Evolutionary conservation across 225 moss, liverwort and hornwort genomes (phyloP).

Genomic region (Pseudisothecium myosuroides): DNA sequence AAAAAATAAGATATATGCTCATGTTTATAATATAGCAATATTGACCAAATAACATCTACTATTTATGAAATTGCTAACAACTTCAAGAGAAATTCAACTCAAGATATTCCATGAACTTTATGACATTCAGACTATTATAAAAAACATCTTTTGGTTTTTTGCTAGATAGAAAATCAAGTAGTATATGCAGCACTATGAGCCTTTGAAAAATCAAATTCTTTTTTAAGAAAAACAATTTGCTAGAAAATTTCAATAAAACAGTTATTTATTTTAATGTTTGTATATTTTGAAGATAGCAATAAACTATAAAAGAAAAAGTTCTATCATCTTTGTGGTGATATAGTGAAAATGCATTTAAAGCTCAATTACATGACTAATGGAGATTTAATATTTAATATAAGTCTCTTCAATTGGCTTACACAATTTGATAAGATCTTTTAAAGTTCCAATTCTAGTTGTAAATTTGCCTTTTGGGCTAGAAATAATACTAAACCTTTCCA

Average conservation of each 20-base stretch:
- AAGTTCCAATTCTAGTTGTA: not conserved
- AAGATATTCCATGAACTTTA: not conserved
- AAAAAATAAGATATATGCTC: not conserved
- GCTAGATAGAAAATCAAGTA: fast-evolving
- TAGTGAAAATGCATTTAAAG: not conserved
- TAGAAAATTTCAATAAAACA: not conserved
- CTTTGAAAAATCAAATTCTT: no score
- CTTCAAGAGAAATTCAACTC: not conserved
- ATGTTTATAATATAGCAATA: not conserved
- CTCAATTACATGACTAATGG: not conserved
- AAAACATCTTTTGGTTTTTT: not conserved
- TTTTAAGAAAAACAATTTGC: not conserved
- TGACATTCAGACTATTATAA: not conserved
- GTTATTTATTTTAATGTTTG: not conserved
- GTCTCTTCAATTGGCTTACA: not conserved
- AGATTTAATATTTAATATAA: not conserved
- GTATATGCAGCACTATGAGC: no score
- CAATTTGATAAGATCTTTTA: not conserved
- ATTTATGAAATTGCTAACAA: not conserved
- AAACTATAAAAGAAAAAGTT: no score
- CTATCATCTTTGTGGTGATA: not conserved
- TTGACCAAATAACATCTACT: no score
- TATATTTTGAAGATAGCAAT: not conserved
- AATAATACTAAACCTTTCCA: no score
- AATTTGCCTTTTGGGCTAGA: no score